phyloP scores from a whole-genome alignment of 345 rosid species.

The Eutrema japonicum region DNA sequence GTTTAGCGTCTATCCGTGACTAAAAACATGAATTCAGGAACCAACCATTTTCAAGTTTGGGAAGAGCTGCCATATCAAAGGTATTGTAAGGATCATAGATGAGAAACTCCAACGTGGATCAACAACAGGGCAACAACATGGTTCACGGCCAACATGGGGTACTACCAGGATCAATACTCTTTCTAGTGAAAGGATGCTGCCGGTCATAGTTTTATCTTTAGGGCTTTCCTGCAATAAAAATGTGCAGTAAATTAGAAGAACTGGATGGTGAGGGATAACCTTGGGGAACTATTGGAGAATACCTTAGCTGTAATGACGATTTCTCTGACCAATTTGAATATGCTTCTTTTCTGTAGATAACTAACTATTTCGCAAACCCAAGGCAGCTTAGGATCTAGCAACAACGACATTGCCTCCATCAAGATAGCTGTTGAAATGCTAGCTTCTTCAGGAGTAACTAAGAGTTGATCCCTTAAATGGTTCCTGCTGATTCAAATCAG shows the following conservation, averaged over 20 bases:
- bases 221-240: slow-evolving; percentile 63
- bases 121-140: slow-evolving; percentile 67
- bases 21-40: slow-evolving; percentile 23
- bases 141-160: slow-evolving; percentile 66
- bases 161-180: slow-evolving; percentile 56
- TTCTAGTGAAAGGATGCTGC: slow-evolving; percentile 65
- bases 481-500: slow-evolving; percentile 52
- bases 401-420: slow-evolving; percentile 65
- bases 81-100: slow-evolving; percentile 85
- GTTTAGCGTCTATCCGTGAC: background rate
- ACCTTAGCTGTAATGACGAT: slow-evolving; percentile 71
- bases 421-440: slow-evolving; percentile 54
- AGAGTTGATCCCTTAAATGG: slow-evolving; percentile 63
- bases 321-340: slow-evolving; percentile 64
- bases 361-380: slow-evolving; percentile 83
- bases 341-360: slow-evolving; percentile 63
- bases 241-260: slow-evolving; percentile 36
- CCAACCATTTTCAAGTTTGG: slow-evolving; percentile 81
- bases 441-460: slow-evolving; percentile 51
- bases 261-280: slow-evolving; percentile 25
- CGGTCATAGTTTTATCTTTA: slow-evolving; percentile 33
- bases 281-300: slow-evolving; percentile 25
- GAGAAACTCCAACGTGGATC: slow-evolving; percentile 77
- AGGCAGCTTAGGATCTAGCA: slow-evolving; percentile 83
- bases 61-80: slow-evolving; percentile 81